Base-by-base conservation (phyloP, 1,284 basidiomycete species). In the Phlebopus sp. region DNA sequence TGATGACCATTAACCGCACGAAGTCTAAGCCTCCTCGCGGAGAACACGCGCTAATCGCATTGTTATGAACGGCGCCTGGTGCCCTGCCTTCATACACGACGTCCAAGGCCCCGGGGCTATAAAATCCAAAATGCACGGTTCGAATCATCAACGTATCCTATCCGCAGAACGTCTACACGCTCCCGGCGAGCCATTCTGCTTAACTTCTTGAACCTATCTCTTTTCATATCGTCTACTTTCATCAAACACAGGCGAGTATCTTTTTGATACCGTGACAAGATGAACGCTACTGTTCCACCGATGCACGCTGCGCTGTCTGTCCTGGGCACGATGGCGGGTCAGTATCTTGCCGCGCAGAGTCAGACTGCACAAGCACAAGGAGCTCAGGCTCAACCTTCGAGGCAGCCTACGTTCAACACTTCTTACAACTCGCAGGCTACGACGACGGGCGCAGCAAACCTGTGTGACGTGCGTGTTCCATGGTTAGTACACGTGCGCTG, bases 301-400 rank as follows among this genome's bases (percentile, higher is more conserved):
- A 71, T 80, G 59, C 77, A 78, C 31, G 60, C 75, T 18, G 76
- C 78, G 21, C 63, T 81, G 47, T 78, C 78, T 36, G 64, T 79
- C 50, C 69, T 80, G 31, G 72, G 75, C 34, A 71, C 76, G 4
- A 66, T 77, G 52, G 74, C 77, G 15, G 69, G 71, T 48, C 72
- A 71, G 51, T 77, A 77, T 57, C 67, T 75, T 35, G 69, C 63
- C n/a, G 51, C 70, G 9, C 71, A 74, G 49, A 67, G 50, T 37
- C 63, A 42, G 46, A 53, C 36, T 56, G 63, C 59, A 46, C 60
- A 53, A 59, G 59, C 49, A 50, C 69, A 55, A 56, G 55, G 63
- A 34, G 47, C 52, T 23, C 65, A 57, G 46, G 23, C 53, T 30
- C 64, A 62, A 40, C 51, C 48, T 2, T 59, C 62, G 44, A 39